These are phyloP conservation scores for Plectosphaerella plurivora DNA, from an alignment of 2,329 filamentous ascomycete genomes.

Conservation along the genomic window DNA sequence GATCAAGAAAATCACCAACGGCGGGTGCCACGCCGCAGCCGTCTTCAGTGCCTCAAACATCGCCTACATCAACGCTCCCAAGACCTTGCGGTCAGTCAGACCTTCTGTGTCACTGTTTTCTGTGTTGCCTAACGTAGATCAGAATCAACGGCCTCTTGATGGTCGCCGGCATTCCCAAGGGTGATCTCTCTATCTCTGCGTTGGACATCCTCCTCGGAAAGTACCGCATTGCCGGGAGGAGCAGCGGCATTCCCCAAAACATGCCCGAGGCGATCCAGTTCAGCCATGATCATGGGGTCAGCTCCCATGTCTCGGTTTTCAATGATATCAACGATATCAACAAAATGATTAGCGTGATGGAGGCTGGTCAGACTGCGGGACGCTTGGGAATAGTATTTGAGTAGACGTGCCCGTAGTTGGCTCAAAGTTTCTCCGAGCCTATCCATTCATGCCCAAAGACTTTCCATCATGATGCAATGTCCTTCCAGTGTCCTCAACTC, in stretches of 20 bases:
- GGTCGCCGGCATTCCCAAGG: constrained; percentile 22
- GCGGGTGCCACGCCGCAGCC: constrained; percentile 33
- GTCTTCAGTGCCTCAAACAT: constrained; percentile 26
- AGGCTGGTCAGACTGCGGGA: constrained; percentile 3
- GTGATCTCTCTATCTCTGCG: constrained; percentile 26
- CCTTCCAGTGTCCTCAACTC: too few species aligned
- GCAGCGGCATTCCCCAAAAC: constrained; percentile 5
- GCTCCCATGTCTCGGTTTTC: constrained; percentile 4
- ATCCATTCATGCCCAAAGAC: too few species aligned
- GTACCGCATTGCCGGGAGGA: constrained; percentile 23
- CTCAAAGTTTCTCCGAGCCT: too few species aligned
- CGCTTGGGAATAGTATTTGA: background rate
- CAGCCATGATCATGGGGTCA: constrained; percentile 7
- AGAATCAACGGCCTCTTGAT: constrained; percentile 9
- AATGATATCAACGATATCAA: constrained; percentile 2
- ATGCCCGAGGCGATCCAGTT: constrained; percentile 7
- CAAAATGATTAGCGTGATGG: constrained; percentile 6
- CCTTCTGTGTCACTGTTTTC: background rate
- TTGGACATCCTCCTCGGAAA: constrained; percentile 31
- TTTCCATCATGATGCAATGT: too few species aligned
- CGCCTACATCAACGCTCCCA: constrained; percentile 15
- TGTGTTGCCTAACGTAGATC: background rate
- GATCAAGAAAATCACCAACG: constrained; percentile 32
- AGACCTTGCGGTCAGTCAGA: background rate
- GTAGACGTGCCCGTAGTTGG: background rate